A percentile compares a stretch with the other conserved stretches of the same genome.
These are phyloP conservation scores for Pinus taeda DNA, from an alignment of 75 land plant genomes.

Conservation along the genomic window DNA sequence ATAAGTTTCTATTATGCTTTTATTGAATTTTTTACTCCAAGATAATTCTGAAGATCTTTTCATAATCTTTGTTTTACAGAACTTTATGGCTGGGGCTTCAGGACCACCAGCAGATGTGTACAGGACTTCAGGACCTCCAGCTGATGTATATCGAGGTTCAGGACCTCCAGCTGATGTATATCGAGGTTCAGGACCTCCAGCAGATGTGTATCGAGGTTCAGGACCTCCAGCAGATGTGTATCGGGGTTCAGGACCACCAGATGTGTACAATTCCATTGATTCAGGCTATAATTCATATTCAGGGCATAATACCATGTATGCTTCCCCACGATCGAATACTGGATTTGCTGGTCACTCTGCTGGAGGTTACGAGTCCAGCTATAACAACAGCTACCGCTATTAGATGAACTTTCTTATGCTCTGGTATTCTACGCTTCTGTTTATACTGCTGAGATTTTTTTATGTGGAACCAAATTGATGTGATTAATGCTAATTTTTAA, in stretches of 20 bases:
- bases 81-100: slow-evolving; percentile 11
- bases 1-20: too few species aligned
- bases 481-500: background rate
- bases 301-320: slow-evolving; percentile 3
- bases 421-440: background rate
- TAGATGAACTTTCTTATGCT: background rate
- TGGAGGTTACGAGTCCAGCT: slow-evolving; percentile 9
- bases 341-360: slow-evolving; percentile 1
- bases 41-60: background rate
- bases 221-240: background rate
- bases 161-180: background rate
- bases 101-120: background rate
- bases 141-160: background rate
- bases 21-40: too few species aligned
- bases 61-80: background rate
- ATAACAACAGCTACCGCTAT: slow-evolving; percentile 5
- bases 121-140: slow-evolving; percentile 9
- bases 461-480: background rate
- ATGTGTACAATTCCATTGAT: slow-evolving; percentile 2
- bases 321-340: slow-evolving; percentile 4
- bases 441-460: background rate
- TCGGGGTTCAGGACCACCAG: background rate
- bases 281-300: slow-evolving; percentile 8
- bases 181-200: slow-evolving; percentile 7
- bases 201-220: background rate